phyloP scores from a whole-genome alignment of 768 basidiomycete genomes.

The Boletus tomentosulus region DNA sequence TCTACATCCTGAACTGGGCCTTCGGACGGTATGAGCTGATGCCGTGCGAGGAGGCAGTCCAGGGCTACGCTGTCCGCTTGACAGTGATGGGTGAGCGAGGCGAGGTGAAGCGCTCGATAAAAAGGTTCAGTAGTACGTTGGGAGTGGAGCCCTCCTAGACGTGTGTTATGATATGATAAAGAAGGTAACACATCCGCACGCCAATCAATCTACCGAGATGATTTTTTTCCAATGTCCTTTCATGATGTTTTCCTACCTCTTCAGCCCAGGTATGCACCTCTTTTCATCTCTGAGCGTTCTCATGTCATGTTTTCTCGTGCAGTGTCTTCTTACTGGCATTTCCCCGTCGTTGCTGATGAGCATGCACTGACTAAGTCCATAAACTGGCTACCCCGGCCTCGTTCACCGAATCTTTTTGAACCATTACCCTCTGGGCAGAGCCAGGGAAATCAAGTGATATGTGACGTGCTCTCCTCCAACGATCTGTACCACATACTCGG shows the following conservation, averaged over 20 bases:
- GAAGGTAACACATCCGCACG: constrained; percentile 5
- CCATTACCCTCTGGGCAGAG: constrained; percentile 2
- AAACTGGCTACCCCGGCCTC: constrained; percentile 24
- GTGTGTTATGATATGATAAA: not conserved
- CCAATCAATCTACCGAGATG: not conserved
- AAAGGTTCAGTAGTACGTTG: constrained; percentile 48
- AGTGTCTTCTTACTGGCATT: constrained; percentile 63
- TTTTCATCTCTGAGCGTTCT: not conserved
- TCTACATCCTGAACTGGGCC: constrained; percentile 84
- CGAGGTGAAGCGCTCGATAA: constrained; percentile 60
- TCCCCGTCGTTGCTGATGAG: constrained; percentile 50
- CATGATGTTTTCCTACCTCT: constrained; percentile 25
- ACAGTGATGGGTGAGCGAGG: constrained; percentile 94
- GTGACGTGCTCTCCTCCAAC: constrained; percentile 54
- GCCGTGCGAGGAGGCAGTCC: constrained; percentile 24
- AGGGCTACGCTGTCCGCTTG: constrained; percentile 46
- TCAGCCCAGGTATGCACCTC: constrained; percentile 25
- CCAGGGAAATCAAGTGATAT: constrained; percentile 19
- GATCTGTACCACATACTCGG: constrained; percentile 77
- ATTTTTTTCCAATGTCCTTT: constrained; percentile 5
- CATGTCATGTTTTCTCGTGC: constrained; percentile 1
- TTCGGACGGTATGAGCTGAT: constrained; percentile 81
- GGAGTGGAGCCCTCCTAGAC: constrained; percentile 32
- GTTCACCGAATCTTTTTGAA: constrained; percentile 7
- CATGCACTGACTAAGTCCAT: constrained; percentile 31